Conservation (phyloP, 768 basidiomycete genomes). For the Suillus luteus region DNA sequence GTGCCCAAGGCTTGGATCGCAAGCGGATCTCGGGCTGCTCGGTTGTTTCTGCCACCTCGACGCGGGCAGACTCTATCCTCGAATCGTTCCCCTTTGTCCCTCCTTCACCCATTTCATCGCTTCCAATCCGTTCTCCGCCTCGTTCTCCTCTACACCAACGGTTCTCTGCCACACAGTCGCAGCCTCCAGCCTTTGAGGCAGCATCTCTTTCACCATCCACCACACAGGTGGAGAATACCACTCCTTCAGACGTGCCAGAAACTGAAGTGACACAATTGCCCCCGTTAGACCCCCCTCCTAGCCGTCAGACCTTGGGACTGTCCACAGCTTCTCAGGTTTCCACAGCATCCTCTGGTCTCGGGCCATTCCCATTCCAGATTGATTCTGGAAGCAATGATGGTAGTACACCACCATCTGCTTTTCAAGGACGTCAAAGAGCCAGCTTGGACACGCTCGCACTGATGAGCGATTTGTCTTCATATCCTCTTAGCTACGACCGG, state of each 20-base stretch:
- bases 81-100: slow-evolving; percentile 90
- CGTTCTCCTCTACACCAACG: slow-evolving; percentile 72
- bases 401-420: slow-evolving; percentile 35
- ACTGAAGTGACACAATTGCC: slow-evolving; percentile 36
- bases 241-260: slow-evolving; percentile 25
- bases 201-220: background rate
- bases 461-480: slow-evolving; percentile 81
- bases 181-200: slow-evolving; percentile 10
- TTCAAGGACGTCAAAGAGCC: slow-evolving; percentile 61
- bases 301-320: slow-evolving; percentile 63
- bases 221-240: background rate
- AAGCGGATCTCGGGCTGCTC: slow-evolving; percentile 67
- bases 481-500: slow-evolving; percentile 73
- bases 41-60: slow-evolving; percentile 65
- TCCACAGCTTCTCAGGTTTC: slow-evolving; percentile 79
- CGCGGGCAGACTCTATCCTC: slow-evolving; percentile 79
- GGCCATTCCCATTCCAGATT: slow-evolving; percentile 86
- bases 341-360: slow-evolving; percentile 77
- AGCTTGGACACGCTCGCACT: slow-evolving; percentile 85
- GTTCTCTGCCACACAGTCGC: slow-evolving; percentile 36
- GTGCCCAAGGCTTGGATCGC: slow-evolving; percentile 51
- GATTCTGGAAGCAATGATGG: slow-evolving; percentile 55
- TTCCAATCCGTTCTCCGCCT: slow-evolving; percentile 73
- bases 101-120: slow-evolving; percentile 84
- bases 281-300: slow-evolving; percentile 49